Conservation (phyloP, 2,329 filamentous ascomycete genomes). For the Phyllosticta citribraziliensis region DNA sequence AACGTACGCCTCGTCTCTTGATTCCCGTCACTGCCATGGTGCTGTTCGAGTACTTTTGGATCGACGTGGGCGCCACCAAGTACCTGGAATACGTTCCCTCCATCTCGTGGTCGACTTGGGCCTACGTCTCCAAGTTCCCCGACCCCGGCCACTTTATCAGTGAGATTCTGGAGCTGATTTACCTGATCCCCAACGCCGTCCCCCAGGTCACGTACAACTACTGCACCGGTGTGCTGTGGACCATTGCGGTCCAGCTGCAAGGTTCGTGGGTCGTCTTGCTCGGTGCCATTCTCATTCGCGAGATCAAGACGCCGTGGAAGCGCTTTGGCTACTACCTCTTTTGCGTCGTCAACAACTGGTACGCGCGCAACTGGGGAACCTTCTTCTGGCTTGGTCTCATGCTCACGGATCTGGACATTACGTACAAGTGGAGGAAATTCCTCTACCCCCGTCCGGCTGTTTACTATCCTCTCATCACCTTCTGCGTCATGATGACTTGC, state of each 20-base stretch:
- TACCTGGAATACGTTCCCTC: conserved; percentile 37
- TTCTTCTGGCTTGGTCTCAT: conserved; percentile 38
- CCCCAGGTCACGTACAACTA: conserved; percentile 40
- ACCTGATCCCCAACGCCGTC: conserved; percentile 39
- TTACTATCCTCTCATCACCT: conserved; percentile 29
- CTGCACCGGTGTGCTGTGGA: conserved; percentile 42
- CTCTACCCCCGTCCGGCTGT: conserved; percentile 24
- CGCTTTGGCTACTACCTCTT: conserved; percentile 36
- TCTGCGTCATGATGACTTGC: conserved; percentile 22
- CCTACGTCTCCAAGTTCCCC: conserved; percentile 31
- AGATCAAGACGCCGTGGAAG: conserved; percentile 38
- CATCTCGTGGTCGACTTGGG: conserved; percentile 40
- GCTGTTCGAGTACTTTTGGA: conserved; percentile 38
- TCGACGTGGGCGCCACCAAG: conserved; percentile 34
- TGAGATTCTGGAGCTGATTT: conserved; percentile 36
- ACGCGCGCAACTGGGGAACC: conserved; percentile 36
- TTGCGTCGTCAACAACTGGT: conserved; percentile 37
- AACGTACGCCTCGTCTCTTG: conserved; percentile 36
- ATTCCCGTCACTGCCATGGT: conserved; percentile 37
- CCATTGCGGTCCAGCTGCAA: conserved; percentile 40
- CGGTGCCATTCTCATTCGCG: conserved; percentile 33
- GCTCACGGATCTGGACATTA: conserved; percentile 38
- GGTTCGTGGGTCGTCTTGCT: conserved; percentile 37
- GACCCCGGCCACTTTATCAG: conserved; percentile 36
- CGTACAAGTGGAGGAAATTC: conserved; percentile 34